Percentiles rank a stretch among this genome's conserved stretches.
phyloP scores from a whole-genome alignment of 2,329 filamentous ascomycete species.

The Apiospora pterosperma region DNA sequence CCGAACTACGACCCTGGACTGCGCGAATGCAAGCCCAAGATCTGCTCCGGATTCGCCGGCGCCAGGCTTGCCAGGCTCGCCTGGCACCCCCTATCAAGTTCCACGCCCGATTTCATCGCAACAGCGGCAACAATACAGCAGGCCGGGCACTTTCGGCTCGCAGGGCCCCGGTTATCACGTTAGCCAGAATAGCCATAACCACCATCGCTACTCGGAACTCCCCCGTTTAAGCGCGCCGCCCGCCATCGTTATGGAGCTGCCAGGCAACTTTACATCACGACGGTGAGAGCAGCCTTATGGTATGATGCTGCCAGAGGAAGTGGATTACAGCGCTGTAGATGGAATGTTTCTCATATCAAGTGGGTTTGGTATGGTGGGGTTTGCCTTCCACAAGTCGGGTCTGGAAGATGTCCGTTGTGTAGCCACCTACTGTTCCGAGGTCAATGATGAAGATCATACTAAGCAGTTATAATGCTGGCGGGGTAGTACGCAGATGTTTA shows the following conservation, averaged over 20 bases:
- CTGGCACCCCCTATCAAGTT: conserved; percentile 36
- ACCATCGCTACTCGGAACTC: conserved; percentile 16
- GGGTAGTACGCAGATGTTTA: too few species aligned
- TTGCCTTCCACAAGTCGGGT: too few species aligned
- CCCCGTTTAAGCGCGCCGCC: conserved; percentile 39
- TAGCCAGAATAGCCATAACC: conserved; percentile 4
- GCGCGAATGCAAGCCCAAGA: conserved; percentile 15
- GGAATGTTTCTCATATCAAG: too few species aligned
- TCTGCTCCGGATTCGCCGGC: conserved; percentile 20
- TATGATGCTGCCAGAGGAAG: too few species aligned
- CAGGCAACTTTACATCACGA: too few species aligned
- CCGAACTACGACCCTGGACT: conserved; percentile 12
- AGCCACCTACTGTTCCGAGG: too few species aligned
- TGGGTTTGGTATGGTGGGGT: too few species aligned
- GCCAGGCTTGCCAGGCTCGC: conserved; percentile 19
- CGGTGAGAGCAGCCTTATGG: too few species aligned
- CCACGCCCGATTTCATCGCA: conserved; percentile 26
- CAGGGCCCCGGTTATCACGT: conserved; percentile 19
- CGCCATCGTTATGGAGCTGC: conserved; percentile 34
- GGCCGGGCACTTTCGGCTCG: conserved; percentile 31
- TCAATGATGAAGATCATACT: too few species aligned
- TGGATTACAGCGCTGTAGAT: too few species aligned
- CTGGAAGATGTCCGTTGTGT: too few species aligned
- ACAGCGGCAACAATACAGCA: conserved; percentile 24
- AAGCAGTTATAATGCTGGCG: too few species aligned